Percentiles rank a stretch among this genome's conserved stretches.
Evolutionary conservation across 2,329 filamentous ascomycete genomes (phyloP).

Genomic region (Monilinia fructicola): DNA sequence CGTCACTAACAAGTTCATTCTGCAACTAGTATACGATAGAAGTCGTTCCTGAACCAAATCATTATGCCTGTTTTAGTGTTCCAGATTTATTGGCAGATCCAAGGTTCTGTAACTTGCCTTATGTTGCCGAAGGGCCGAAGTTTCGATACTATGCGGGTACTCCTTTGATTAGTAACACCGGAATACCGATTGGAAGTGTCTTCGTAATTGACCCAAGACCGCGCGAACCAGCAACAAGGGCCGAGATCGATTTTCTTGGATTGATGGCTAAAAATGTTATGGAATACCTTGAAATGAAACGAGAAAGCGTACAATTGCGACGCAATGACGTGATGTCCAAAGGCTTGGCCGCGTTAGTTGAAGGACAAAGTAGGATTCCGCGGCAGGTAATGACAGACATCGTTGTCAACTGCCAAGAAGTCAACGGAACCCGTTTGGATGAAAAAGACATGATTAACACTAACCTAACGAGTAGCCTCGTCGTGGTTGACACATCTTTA

Average conservation of each 20-base stretch:
- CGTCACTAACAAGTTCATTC: background rate
- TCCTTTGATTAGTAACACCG: conserved; percentile 22
- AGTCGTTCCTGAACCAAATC: conserved; percentile 13
- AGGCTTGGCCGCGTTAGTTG: conserved; percentile 53
- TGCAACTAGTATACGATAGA: conserved; percentile 25
- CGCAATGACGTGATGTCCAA: conserved; percentile 52
- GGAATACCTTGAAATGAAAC: conserved; percentile 58
- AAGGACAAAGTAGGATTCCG: conserved; percentile 39
- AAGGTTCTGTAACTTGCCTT: conserved; percentile 26
- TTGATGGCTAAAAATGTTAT: conserved; percentile 55
- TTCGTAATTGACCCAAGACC: conserved; percentile 57
- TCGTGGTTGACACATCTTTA: background rate
- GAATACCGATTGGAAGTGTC: conserved; percentile 52
- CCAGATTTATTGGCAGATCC: conserved; percentile 24
- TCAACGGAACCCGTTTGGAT: background rate
- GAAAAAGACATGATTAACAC: conserved; percentile 1
- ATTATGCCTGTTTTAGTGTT: conserved; percentile 27
- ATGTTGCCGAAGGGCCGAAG: conserved; percentile 24
- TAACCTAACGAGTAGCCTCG: background rate
- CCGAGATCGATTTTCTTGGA: conserved; percentile 53
- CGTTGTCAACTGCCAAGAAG: conserved; percentile 4
- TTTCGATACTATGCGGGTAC: conserved; percentile 29
- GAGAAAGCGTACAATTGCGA: conserved; percentile 50
- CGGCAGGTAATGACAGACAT: background rate
- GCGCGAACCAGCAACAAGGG: conserved; percentile 46